Percentiles rank a stretch among this genome's conserved stretches.
Evolutionary conservation across 2,329 filamentous ascomycete genomes (phyloP).

Genomic region (Ophiocordyceps robertsii): DNA sequence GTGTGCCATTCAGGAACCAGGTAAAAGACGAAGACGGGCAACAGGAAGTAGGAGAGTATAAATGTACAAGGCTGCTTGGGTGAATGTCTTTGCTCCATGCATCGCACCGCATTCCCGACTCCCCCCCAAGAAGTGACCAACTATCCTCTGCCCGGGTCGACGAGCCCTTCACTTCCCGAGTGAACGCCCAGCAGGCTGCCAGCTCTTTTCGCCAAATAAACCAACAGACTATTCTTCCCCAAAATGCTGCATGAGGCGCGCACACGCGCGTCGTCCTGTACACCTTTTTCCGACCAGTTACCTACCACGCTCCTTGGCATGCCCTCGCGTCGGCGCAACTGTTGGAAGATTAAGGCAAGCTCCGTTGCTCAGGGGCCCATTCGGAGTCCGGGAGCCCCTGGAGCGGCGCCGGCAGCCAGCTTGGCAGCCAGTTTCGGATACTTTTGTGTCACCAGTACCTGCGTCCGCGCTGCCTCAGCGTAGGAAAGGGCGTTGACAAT

Average conservation of each 20-base stretch:
- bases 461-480: constrained; percentile 89
- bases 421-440: constrained; percentile 68
- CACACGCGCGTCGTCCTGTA: neutral
- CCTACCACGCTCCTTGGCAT: neutral
- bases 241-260: too few relatives aligned
- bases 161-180: neutral
- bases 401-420: constrained; percentile 29
- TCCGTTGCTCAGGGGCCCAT: constrained; percentile 18
- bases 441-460: constrained; percentile 82
- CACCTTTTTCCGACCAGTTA: neutral
- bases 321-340: neutral
- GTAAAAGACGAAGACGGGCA: neutral
- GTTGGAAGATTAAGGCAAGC: too few relatives aligned
- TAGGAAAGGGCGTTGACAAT: constrained; percentile 95
- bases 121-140: too few relatives aligned
- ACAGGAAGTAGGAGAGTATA: constrained; percentile 3
- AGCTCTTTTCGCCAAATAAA: neutral
- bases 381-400: constrained; percentile 19
- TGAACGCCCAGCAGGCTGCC: neutral
- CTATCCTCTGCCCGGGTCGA: too few relatives aligned
- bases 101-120: neutral
- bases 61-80: constrained; percentile 3
- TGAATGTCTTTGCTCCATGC: neutral
- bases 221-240: neutral
- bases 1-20: too few relatives aligned